Base-by-base conservation (phyloP, 768 basidiomycete genomes). In the Leccinum uliginosum region DNA sequence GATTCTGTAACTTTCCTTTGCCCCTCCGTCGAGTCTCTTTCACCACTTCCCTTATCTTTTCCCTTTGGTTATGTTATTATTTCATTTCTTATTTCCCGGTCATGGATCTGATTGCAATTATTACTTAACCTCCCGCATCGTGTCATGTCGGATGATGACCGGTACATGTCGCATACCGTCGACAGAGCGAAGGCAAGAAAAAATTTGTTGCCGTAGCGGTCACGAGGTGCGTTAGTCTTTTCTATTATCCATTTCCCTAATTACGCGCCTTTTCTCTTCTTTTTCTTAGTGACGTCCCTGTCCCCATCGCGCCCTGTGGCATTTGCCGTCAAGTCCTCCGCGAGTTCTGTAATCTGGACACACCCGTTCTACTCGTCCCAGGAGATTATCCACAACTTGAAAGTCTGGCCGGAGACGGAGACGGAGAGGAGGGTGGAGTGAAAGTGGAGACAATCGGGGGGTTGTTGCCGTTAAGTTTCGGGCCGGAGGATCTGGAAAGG, bases 291-390 rank as follows among this genome's bases (percentile, higher is more conserved):
- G 88, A 97, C 60, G 83, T 97, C 3, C 63, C 79, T 0, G 67
- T 77, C 0, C 68, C 85, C 0, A 75, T 89, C 48, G 88, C 93
- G 2, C 96, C 96, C 0, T 98, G 97, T 70, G 96, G 96, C 2
- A 85, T 95, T 48, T 99, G 95, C 64, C 87, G 96, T 8, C 95
- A 98, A 69, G 81, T 97, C 50, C 80, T 93, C 50, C 84, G 90
- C 56, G 93, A 96, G 65, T 95, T 96, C 64, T 93, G 90, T 64
- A 71, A 80, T 6, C 79, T 82, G 35, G 76, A 84, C 24, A 89
- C 87, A 78, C 90, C 91, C 0, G 75, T 89, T 54, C 70, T 84
- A 24, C 83, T 94, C 4, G 81, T 89, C 3, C 87, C 88, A 3
- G 82, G 80, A 2, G 79, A 85, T 64, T 85, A 85, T 63, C 77